phyloP scores from a whole-genome alignment of 345 rosid genomes.

The Limnanthes douglasii region DNA sequence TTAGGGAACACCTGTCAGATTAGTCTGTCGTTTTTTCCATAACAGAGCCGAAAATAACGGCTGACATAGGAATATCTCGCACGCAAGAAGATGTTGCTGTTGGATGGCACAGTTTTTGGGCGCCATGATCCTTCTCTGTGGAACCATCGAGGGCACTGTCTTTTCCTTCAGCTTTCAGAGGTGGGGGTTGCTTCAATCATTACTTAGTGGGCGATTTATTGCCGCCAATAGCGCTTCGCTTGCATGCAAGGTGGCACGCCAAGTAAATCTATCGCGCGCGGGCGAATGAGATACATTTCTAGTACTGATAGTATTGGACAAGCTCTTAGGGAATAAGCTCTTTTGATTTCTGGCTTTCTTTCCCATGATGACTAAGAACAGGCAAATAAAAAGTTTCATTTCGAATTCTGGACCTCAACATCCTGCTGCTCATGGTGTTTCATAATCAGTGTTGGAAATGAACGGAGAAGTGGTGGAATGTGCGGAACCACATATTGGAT shows the following conservation, averaged over 20 bases:
- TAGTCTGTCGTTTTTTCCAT: neutral
- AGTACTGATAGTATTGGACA: neutral
- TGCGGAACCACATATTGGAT: neutral
- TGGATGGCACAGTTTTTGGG: neutral
- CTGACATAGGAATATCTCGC: neutral
- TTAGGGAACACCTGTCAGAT: constrained; percentile 1
- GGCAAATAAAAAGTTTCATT: neutral
- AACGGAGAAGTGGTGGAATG: neutral
- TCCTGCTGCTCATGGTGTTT: neutral
- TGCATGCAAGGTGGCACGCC: neutral
- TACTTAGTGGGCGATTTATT: neutral
- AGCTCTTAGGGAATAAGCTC: neutral
- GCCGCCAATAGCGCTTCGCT: neutral
- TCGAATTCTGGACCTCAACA: neutral
- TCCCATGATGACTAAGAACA: neutral
- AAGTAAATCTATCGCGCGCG: neutral
- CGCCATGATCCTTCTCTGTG: neutral
- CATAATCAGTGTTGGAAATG: neutral
- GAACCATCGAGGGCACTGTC: neutral
- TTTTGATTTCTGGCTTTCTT: neutral
- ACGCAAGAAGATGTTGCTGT: neutral
- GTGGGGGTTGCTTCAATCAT: neutral
- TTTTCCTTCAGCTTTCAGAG: neutral
- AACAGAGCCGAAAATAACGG: neutral
- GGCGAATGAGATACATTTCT: neutral